A percentile compares a stretch with the other conserved stretches of the same genome.
phyloP scores from a whole-genome alignment of 306 rosid species.

The Cucurbita pepo region DNA sequence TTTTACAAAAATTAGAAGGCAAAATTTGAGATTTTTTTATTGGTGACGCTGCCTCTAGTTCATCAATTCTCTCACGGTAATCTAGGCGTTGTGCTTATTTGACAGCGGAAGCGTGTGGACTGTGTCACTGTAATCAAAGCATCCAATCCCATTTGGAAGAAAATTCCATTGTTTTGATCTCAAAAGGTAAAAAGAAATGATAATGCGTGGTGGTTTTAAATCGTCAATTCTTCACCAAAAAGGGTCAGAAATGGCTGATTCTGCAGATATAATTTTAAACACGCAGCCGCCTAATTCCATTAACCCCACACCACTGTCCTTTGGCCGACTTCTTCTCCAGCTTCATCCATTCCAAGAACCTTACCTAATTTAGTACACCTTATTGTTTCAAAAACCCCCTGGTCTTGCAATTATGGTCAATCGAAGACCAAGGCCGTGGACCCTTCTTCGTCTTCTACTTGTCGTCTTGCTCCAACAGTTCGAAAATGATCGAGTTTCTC shows the following conservation, averaged over 20 bases:
- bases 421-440: neutral
- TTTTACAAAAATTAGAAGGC: too few species aligned
- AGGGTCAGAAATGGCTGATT: neutral
- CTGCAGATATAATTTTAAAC: neutral
- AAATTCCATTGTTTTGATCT: neutral
- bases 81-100: constrained; percentile 1
- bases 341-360: neutral
- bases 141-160: neutral
- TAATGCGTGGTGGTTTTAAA: neutral
- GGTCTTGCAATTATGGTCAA: neutral
- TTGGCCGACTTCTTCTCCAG: neutral
- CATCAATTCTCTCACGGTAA: neutral
- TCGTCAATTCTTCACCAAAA: neutral
- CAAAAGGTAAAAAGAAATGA: neutral
- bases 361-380: neutral
- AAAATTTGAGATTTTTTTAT: neutral
- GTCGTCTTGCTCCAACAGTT: neutral
- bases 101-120: neutral
- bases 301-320: neutral
- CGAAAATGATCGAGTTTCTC: neutral
- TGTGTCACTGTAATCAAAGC: neutral
- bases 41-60: neutral
- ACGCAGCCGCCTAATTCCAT: neutral
- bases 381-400: neutral
- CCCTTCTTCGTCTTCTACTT: neutral